Conservation (phyloP, 768 basidiomycete species). For the Tulasnella calospora region DNA sequence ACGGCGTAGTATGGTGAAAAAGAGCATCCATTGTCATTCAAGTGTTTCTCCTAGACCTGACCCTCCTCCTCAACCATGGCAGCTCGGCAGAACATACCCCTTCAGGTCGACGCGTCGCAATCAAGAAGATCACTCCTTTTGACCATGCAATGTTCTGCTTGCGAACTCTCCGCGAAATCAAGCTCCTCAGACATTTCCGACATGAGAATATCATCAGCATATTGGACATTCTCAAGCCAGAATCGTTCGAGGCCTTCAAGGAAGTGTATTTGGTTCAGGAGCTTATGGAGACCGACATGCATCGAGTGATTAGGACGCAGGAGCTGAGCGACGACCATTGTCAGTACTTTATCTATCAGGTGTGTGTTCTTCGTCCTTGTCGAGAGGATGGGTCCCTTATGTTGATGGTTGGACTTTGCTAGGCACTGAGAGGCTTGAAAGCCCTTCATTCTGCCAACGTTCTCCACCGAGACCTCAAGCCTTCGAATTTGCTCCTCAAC, state of each 20-base stretch:
- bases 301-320: constrained; percentile 92
- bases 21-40: constrained; percentile 20
- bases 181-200: constrained; percentile 43
- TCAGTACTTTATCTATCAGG: constrained; percentile 71
- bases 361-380: constrained; percentile 25
- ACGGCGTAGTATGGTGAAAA: constrained; percentile 77
- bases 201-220: constrained; percentile 75
- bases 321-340: constrained; percentile 94
- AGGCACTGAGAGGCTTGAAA: constrained; percentile 86
- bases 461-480: constrained; percentile 45
- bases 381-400: neutral
- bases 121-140: constrained; percentile 94
- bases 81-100: constrained; percentile 79
- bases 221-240: constrained; percentile 80
- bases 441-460: constrained; percentile 95
- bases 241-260: constrained; percentile 74
- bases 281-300: constrained; percentile 94
- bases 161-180: constrained; percentile 81
- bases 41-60: neutral
- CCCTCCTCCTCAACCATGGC: neutral
- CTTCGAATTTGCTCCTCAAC: constrained; percentile 40
- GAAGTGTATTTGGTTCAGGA: constrained; percentile 83
- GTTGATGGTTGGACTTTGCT: neutral
- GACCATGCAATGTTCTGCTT: constrained; percentile 95
- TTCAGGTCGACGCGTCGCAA: constrained; percentile 86